Evolutionary conservation across 2,329 filamentous ascomycete genomes (phyloP).

Genomic region (Ophiostoma montium): DNA sequence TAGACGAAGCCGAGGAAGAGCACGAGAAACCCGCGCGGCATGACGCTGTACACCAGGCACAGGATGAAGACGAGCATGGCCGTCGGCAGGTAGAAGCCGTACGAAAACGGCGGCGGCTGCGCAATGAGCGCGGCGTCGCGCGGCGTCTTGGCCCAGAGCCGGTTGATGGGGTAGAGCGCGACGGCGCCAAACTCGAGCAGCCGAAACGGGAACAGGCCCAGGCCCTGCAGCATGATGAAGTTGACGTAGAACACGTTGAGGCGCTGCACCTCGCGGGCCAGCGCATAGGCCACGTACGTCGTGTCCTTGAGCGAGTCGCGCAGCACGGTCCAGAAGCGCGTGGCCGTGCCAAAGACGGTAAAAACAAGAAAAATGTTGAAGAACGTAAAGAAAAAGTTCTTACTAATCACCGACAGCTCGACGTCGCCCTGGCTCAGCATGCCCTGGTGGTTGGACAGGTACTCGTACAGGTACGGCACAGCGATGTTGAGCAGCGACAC

Average conservation of each 20-base stretch:
- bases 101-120: slow-evolving; percentile 77
- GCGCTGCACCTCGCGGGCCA: slow-evolving; percentile 61
- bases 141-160: slow-evolving; percentile 70
- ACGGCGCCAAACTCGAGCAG: slow-evolving; percentile 83
- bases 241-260: slow-evolving; percentile 82
- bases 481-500: slow-evolving; percentile 78
- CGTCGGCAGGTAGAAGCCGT: slow-evolving; percentile 90
- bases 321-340: slow-evolving; percentile 56
- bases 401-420: slow-evolving; percentile 86
- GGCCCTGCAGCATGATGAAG: slow-evolving; percentile 81
- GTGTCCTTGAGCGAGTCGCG: slow-evolving; percentile 66
- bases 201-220: slow-evolving; percentile 88
- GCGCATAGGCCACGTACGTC: slow-evolving; percentile 56
- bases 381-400: slow-evolving; percentile 99
- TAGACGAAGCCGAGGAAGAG: slow-evolving; percentile 72
- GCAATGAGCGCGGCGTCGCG: slow-evolving; percentile 75
- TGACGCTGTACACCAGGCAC: slow-evolving; percentile 84
- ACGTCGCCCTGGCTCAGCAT: slow-evolving; percentile 93
- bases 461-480: slow-evolving; percentile 91
- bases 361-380: slow-evolving; percentile 98
- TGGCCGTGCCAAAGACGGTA: slow-evolving; percentile 72
- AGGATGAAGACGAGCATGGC: slow-evolving; percentile 89
- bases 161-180: slow-evolving; percentile 65
- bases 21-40: slow-evolving; percentile 66
- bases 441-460: slow-evolving; percentile 77